These are phyloP conservation scores for Leishmania tarentolae DNA, from an alignment of 208 protist genomes.

Conservation along the genomic window DNA sequence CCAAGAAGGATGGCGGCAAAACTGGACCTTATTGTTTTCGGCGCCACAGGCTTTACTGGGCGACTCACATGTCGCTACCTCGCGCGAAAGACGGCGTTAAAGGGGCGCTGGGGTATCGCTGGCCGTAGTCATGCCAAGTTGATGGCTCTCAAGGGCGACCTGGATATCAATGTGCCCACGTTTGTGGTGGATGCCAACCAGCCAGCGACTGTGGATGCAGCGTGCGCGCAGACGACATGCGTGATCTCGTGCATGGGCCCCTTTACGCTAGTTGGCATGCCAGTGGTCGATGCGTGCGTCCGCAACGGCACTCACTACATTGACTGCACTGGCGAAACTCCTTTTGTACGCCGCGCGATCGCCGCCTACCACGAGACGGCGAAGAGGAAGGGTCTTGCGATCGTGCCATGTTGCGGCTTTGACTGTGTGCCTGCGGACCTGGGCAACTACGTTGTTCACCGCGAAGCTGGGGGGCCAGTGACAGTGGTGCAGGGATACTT, in stretches of 20 bases:
- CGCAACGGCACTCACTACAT: constrained; percentile 83
- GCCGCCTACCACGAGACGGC: constrained; percentile 76
- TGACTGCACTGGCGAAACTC: constrained; percentile 92
- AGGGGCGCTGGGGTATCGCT: constrained; percentile 72
- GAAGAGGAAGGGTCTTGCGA: constrained; percentile 44
- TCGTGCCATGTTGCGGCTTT: constrained; percentile 89
- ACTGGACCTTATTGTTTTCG: constrained; percentile 78
- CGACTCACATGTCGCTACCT: constrained; percentile 75
- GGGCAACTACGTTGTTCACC: constrained; percentile 79
- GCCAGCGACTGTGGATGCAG: constrained; percentile 54
- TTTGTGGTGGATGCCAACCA: constrained; percentile 54
- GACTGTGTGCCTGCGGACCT: constrained; percentile 88
- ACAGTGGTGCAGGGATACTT: constrained; percentile 54
- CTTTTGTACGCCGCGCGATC: constrained; percentile 73
- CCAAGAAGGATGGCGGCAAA: constrained; percentile 26
- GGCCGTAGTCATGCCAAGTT: constrained; percentile 76
- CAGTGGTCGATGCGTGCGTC: constrained; percentile 88
- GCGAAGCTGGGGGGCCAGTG: constrained; percentile 45
- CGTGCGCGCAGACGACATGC: constrained; percentile 49
- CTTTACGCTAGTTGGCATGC: constrained; percentile 80
- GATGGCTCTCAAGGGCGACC: constrained; percentile 46
- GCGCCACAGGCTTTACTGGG: constrained; percentile 90
- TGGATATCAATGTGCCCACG: constrained; percentile 43
- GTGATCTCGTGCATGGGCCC: constrained; percentile 84
- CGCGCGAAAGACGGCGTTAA: constrained; percentile 20